Evolutionary conservation across 257 asterid species (phyloP).

Genomic region (Leonotis leonurus): DNA sequence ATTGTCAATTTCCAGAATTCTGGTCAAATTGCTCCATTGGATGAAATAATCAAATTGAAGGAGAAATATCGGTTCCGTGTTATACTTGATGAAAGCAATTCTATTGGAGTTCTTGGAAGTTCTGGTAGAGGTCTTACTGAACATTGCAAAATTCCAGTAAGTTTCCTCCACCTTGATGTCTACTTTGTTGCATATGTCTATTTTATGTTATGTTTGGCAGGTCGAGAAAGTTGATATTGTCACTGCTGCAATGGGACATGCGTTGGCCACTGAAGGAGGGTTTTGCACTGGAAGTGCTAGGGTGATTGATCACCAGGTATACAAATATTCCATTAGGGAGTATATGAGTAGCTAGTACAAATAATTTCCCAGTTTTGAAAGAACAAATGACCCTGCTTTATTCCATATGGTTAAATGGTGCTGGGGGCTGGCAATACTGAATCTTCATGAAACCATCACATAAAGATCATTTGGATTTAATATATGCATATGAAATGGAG

Average conservation of each 20-base stretch:
- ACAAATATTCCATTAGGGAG: background rate
- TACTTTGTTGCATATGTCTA: too few relatives aligned
- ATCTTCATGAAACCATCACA: too few relatives aligned
- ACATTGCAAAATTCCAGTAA: conserved; percentile 61
- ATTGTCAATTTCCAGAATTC: conserved; percentile 55
- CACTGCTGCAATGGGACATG: conserved; percentile 93
- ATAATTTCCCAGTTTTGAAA: background rate
- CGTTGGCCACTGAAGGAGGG: conserved; percentile 98
- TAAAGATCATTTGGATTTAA: too few relatives aligned
- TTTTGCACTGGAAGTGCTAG: conserved; percentile 90
- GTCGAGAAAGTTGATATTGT: conserved; percentile 82
- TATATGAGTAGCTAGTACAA: conserved; percentile 10
- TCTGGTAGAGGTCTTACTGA: conserved; percentile 92
- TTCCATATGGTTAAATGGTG: too few relatives aligned
- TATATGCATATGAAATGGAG: too few relatives aligned
- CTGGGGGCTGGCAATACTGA: too few relatives aligned
- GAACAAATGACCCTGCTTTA: too few relatives aligned
- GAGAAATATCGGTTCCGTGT: conserved; percentile 82
- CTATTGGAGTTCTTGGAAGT: conserved; percentile 82
- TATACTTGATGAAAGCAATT: conserved; percentile 83
- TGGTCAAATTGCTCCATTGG: conserved; percentile 84
- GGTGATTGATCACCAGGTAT: conserved; percentile 90
- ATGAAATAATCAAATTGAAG: conserved; percentile 72
- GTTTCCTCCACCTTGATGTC: too few relatives aligned
- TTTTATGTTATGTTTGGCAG: conserved; percentile 30